Evolutionary conservation across 1,284 basidiomycete genomes (phyloP).

Genomic region (Megacollybia platyphylla): DNA sequence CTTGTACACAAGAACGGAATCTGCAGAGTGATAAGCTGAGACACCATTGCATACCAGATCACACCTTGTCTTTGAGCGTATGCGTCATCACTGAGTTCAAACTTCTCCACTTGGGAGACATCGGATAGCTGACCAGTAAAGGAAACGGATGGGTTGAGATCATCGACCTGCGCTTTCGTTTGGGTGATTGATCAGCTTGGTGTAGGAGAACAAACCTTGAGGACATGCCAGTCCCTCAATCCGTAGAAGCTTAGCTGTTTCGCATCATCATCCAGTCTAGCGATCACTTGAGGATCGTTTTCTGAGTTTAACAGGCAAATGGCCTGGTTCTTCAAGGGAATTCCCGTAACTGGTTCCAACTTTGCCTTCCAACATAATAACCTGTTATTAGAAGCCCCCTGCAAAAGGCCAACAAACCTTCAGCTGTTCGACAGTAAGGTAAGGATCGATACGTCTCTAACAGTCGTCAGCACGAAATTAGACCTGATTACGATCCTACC

Average conservation of each 20-base stretch:
- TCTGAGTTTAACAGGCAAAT: constrained; percentile 56
- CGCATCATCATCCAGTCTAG: constrained; percentile 50
- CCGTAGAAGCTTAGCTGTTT: constrained; percentile 66
- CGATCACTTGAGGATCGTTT: constrained; percentile 36
- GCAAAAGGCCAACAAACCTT: constrained; percentile 42
- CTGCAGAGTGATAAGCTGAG: constrained; percentile 23
- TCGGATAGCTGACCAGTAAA: constrained; percentile 78
- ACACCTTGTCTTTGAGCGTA: constrained; percentile 74
- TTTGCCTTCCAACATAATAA: constrained; percentile 41
- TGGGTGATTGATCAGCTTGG: neutral
- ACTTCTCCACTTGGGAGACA: constrained; percentile 82
- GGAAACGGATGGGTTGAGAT: constrained; percentile 61
- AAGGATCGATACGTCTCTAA: constrained; percentile 56
- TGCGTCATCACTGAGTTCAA: constrained; percentile 75
- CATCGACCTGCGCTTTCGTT: constrained; percentile 49
- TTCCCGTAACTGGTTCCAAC: constrained; percentile 85
- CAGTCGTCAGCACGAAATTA: no score
- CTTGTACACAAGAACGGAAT: constrained; percentile 87
- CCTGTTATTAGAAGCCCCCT: constrained; percentile 5
- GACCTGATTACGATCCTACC: constrained; percentile 2
- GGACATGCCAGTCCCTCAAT: constrained; percentile 51
- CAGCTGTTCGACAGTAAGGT: constrained; percentile 62
- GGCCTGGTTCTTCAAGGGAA: constrained; percentile 60
- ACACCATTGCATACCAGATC: constrained; percentile 1
- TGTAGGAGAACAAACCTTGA: constrained; percentile 43